Percentiles rank a stretch among this genome's conserved stretches.
Conservation (phyloP, 83 land plant genomes). For the Picea abies region DNA sequence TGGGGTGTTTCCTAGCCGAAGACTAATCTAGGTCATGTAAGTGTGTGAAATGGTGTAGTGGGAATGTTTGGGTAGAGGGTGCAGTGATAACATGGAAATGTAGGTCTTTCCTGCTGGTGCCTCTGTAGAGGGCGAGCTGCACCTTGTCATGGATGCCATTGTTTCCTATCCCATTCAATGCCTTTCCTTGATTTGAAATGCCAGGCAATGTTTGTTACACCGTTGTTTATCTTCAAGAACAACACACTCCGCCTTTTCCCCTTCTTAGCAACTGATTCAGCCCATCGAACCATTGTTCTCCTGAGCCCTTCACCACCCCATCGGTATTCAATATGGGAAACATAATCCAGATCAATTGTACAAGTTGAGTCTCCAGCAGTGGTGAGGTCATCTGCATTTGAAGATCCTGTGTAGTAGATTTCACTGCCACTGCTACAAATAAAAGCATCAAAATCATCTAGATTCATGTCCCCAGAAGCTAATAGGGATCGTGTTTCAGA, state of each 20-base stretch:
- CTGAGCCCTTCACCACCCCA: conserved; percentile 87
- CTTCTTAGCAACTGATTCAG: conserved; percentile 34
- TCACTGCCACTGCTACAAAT: conserved; percentile 93
- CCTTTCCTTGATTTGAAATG: conserved; percentile 52
- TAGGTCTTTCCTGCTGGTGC: no score
- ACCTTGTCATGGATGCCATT: no score
- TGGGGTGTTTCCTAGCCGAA: no score
- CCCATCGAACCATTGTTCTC: conserved; percentile 75
- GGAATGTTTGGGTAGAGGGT: no score
- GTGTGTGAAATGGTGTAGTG: no score
- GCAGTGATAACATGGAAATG: no score
- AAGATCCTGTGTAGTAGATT: conserved; percentile 68
- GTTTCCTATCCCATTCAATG: no score
- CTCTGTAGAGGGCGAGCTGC: no score
- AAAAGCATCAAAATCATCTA: conserved; percentile 79
- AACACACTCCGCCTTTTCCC: conserved; percentile 44
- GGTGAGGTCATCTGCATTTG: conserved; percentile 36
- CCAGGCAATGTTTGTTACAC: conserved; percentile 63
- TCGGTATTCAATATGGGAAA: conserved; percentile 78
- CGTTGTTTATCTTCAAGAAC: conserved; percentile 56
- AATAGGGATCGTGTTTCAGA: conserved; percentile 54
- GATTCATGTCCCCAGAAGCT: conserved; percentile 35
- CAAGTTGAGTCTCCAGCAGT: conserved; percentile 34
- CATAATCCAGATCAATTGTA: conserved; percentile 66
- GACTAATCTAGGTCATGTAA: no score